Percentiles rank a stretch among this genome's conserved stretches.
Evolutionary conservation across 768 basidiomycete species (phyloP).

Genomic region (Amanita rimosa): DNA sequence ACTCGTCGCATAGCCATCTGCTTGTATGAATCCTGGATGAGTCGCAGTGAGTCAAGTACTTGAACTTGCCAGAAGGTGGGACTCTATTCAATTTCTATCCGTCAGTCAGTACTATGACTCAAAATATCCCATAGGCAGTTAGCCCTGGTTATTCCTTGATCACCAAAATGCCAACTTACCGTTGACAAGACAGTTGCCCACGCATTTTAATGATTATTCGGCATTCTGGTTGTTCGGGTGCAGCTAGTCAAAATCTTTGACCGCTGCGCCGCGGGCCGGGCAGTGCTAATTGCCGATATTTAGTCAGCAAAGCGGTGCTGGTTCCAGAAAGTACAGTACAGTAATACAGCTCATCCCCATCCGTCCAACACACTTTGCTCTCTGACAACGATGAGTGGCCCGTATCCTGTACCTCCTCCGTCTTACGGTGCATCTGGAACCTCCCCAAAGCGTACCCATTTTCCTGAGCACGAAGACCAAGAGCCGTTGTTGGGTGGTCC

Average conservation of each 20-base stretch:
- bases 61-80: too few species aligned
- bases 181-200: too few species aligned
- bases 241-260: too few species aligned
- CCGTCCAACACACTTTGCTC: not conserved
- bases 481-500: slow-evolving; percentile 53
- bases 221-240: not conserved
- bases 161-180: too few species aligned
- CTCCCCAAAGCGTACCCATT: slow-evolving; percentile 19
- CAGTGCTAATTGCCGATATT: not conserved
- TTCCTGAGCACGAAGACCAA: slow-evolving; percentile 21
- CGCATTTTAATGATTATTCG: too few species aligned
- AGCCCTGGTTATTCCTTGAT: too few species aligned
- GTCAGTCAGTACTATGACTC: too few species aligned
- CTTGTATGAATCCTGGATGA: too few species aligned
- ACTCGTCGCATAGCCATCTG: too few species aligned
- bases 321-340: not conserved
- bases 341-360: not conserved
- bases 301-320: slow-evolving; percentile 3
- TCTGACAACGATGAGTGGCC: slow-evolving; percentile 31
- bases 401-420: slow-evolving; percentile 52
- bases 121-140: too few species aligned
- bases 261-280: not conserved
- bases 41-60: too few species aligned
- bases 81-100: too few species aligned
- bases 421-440: slow-evolving; percentile 37